These are phyloP conservation scores for Nigrospora sphaerica DNA, from an alignment of 2,329 filamentous ascomycete species.

Conservation along the genomic window DNA sequence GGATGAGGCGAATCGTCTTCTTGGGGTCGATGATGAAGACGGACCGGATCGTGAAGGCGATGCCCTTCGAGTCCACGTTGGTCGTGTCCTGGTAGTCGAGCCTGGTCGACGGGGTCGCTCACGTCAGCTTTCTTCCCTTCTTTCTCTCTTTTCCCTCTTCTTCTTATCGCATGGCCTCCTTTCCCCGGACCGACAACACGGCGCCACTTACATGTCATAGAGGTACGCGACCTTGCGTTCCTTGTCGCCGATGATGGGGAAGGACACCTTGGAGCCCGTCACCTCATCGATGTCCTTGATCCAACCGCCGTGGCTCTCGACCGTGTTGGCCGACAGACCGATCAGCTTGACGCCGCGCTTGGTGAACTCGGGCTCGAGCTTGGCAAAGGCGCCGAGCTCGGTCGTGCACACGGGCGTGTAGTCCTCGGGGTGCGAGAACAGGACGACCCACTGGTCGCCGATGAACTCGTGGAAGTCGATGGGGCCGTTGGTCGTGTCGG, in stretches of 20 bases:
- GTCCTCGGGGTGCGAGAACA: conserved; percentile 84
- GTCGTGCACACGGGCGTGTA: conserved; percentile 96
- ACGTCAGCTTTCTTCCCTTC: too few relatives aligned
- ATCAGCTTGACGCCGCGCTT: conserved; percentile 88
- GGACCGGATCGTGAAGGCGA: conserved; percentile 89
- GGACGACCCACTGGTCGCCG: conserved; percentile 69
- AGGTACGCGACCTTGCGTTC: conserved; percentile 66
- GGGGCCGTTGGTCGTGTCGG: conserved; percentile 69
- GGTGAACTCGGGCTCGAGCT: conserved; percentile 80
- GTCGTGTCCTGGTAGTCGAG: conserved; percentile 74
- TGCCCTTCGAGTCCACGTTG: conserved; percentile 74
- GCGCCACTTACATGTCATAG: conserved; percentile 65
- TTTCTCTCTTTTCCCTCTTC: too few relatives aligned
- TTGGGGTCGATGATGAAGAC: conserved; percentile 92
- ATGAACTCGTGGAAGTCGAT: conserved; percentile 82
- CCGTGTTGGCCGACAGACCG: conserved; percentile 79
- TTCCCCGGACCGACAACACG: neutral
- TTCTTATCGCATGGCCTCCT: too few relatives aligned
- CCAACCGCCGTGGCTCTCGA: conserved; percentile 80
- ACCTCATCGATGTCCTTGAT: conserved; percentile 84
- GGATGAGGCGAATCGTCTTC: conserved; percentile 88
- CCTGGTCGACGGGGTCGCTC: conserved; percentile 27
- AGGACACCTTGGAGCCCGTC: conserved; percentile 59
- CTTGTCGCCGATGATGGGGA: conserved; percentile 80
- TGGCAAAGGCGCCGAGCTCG: conserved; percentile 88